Base-by-base conservation (phyloP, 164 flowering plant genomes). In the Malania oleifera region DNA sequence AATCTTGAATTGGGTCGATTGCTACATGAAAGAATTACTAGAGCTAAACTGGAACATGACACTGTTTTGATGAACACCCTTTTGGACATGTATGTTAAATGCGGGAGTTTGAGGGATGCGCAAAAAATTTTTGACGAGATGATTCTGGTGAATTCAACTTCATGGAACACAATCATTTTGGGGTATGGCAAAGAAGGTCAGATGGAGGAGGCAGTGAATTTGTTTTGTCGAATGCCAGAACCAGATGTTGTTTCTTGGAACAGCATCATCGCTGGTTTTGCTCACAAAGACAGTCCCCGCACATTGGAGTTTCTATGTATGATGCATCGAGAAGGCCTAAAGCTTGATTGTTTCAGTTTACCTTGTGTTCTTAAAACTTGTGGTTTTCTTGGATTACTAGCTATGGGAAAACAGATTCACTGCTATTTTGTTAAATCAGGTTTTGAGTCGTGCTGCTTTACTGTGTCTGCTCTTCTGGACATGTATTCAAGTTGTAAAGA, bases 31-130 rank as follows among this genome's bases (percentile, higher is more conserved):
- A 49, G 55, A 18, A 53, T 66, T 20, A 22, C 27, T 52, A 27
- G 54, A 25, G 60, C 57, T 14, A 26, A 47, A 3, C 53, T 73
- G 25, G 65, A 46, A 47, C 27, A 14, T 31, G 73, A 68, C 35
- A 52, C 52, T 40, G 60, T 69, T 53, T 65, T 73, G 64, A 62
- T 66, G 73, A 73, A 73, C 52, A 17, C 73, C 51, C 67, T 72
- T 61, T 53, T 68, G 58, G 73, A 72, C 41, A 72, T 72, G 76
- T 68, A 68, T 45, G 64, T 62, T 13, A 73, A 65, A 41, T 65
- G 73, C 55, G 73, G 73, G 38, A 61, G 67, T 29, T 57, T 73
- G 56, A 49, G 54, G 23, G 65, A 62, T 54, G 76, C 76, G 2
- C 24, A 27, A 54, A 53, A 50, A 18, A 67, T 62, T 40, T 73